Evolutionary conservation across 306 rosid species (phyloP).

Genomic region (Prunus dulcis): DNA sequence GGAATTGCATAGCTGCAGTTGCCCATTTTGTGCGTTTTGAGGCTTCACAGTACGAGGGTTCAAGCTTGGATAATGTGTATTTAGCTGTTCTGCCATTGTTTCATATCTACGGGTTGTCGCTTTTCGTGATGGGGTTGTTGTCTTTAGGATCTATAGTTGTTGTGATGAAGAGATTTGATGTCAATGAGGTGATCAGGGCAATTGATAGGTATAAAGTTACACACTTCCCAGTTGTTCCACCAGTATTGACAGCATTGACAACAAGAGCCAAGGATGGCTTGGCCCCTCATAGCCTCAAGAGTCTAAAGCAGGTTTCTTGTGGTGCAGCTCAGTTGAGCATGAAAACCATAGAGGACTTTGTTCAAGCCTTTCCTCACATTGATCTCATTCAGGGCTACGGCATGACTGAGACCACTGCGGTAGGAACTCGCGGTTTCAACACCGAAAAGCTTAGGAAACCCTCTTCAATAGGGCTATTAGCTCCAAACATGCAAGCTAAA

Average conservation of each 20-base stretch:
- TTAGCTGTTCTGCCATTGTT: slow-evolving; percentile 79
- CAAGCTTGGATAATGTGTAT: slow-evolving; percentile 48
- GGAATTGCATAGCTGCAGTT: slow-evolving; percentile 56
- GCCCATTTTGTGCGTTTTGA: slow-evolving; percentile 69
- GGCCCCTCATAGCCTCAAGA: slow-evolving; percentile 34
- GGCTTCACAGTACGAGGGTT: slow-evolving; percentile 63
- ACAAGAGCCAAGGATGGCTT: slow-evolving; percentile 28
- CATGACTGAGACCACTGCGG: slow-evolving; percentile 86
- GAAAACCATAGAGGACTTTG: slow-evolving; percentile 43
- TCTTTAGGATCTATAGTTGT: slow-evolving; percentile 70
- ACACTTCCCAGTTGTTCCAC: slow-evolving; percentile 76
- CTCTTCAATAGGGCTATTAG: slow-evolving; percentile 76
- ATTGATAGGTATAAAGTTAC: slow-evolving; percentile 62
- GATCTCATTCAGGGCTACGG: slow-evolving; percentile 98
- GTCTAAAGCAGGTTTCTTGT: slow-evolving; percentile 69
- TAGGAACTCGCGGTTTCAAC: slow-evolving; percentile 85
- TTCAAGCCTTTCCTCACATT: slow-evolving; percentile 48
- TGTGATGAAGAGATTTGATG: slow-evolving; percentile 61
- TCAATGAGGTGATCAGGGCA: slow-evolving; percentile 41
- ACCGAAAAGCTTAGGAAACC: slow-evolving; percentile 47
- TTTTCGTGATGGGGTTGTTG: slow-evolving; percentile 55
- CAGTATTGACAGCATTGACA: slow-evolving; percentile 53
- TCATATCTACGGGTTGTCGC: slow-evolving; percentile 67
- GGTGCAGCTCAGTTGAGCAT: slow-evolving; percentile 70
- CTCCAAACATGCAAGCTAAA: slow-evolving; percentile 86